Evolutionary conservation across 2,329 filamentous ascomycete species (phyloP), one percentile per base, ranked within the genome.

Genomic region (Pestalotiopsis sp.): DNA sequence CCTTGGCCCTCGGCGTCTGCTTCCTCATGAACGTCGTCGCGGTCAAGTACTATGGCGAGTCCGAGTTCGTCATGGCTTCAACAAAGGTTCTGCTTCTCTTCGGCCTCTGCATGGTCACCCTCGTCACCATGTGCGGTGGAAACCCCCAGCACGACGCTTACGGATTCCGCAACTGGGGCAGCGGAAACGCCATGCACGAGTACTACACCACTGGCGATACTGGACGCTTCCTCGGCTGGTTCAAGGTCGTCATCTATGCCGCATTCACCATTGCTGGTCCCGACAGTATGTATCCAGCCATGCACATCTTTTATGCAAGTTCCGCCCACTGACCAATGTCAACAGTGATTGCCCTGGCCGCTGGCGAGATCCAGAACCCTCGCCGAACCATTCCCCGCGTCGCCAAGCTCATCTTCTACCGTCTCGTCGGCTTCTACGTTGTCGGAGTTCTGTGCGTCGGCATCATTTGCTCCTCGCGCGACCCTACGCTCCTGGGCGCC

Each of bases 341-440:
- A 5, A 52, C 6, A 88, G 45, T 88, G 74, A 84, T 89, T 57
- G 78, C 78, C n/a, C 81, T 83, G 65, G 71, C 74, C 4, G 74
- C 74, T 17, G 74, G 74, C 31, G 87, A 89, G 76, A 83, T 87
- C 3, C 82, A 87, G 69, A 87, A 88, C 71, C 87, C 87, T 0
- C 83, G 87, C n/a, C 77, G 77, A 4, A 83, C 85, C 31, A 84
- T 91, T 76, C 89, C 89, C 0, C 84, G 82, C 66, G 89, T 89
- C 0, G 90, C 84, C 78, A 90, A 90, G 67, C 86, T 85, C 7
- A 88, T 90, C 9, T 90, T 91, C 78, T 90, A 89, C 75, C 86
- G 89, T 57, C 80, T 91, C 25, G 89, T 87, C 1, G 78, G 83
- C 0, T 91, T 91, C 78, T 91, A 90, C 78, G 83, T 90, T 23